Base-by-base conservation (phyloP, 129 eudicot species). In the Tagetes erecta region DNA sequence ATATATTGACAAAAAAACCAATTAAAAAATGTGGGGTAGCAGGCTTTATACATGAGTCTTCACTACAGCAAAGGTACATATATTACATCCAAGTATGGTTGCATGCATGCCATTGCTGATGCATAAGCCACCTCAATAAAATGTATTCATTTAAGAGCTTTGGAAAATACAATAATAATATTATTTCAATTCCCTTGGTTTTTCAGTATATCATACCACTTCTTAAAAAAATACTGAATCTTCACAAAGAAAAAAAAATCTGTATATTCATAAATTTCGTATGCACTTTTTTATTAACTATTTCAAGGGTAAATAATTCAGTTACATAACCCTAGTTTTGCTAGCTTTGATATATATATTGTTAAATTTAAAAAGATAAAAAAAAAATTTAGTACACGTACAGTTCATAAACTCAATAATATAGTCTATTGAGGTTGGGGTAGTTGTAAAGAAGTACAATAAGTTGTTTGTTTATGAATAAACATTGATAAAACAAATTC, bases 21-120 rank as follows among this genome's bases (percentile, higher is more conserved):
- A 9, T 44, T n/a, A 44, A 44, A 37, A 60, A 60, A 11, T 46
- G 62, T 62, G 39, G 70, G 45, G 71, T 64, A 74, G 52, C 78
- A 74, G 78, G 78, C 78, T 74, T 74, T 74, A 74, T 74, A 63
- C 78, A 64, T 20, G 64, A 47, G 78, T 40, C 64, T 47, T 74
- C 40, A 47, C 38, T 36, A 64, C 78, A 64, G 64, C 39, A 47
- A 74, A 64, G 46, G 71, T 64, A 74, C 78, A 64, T 38, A 31
- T 39, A 74, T 74, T 47, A 74, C 64, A 63, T 74, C 78, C 71
- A 63, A 63, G 64, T 64, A 74, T 63, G 42, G 42, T 44, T 72
- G 78, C 71, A 74, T 74, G 78, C 78, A 74, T 74, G 78, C 40
- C 78, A 74, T 63, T 49, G 78, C 78, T 73, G 62, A 73, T 59